A percentile compares a stretch with the other conserved stretches of the same genome.
phyloP scores from a whole-genome alignment of 2,329 filamentous ascomycete genomes.

The Pseudogymnoascus sp. region DNA sequence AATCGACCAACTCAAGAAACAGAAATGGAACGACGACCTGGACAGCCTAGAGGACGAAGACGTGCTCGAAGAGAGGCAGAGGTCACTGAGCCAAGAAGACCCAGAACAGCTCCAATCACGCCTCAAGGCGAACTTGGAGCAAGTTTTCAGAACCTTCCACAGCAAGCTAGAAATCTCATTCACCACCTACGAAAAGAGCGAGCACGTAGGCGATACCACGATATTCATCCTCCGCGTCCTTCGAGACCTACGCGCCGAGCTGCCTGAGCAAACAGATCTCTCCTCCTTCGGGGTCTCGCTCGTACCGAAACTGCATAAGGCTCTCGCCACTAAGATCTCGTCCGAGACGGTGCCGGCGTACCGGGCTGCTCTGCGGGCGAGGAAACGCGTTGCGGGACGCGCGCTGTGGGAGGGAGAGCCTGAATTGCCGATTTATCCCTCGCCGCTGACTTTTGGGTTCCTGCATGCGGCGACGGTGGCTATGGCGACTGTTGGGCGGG shows the following conservation, averaged over 20 bases:
- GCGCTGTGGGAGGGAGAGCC: constrained; percentile 76
- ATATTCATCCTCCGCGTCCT: constrained; percentile 67
- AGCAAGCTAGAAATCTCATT: constrained; percentile 41
- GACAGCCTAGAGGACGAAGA: constrained; percentile 66
- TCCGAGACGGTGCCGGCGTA: constrained; percentile 43
- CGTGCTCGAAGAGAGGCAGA: constrained; percentile 58
- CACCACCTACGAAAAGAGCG: constrained; percentile 36
- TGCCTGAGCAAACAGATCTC: constrained; percentile 47
- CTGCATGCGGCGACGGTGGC: constrained; percentile 54
- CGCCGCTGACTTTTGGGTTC: constrained; percentile 65
- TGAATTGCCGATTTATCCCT: constrained; percentile 69
- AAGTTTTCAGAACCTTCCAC: constrained; percentile 53
- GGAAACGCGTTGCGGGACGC: constrained; percentile 49
- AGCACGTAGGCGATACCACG: constrained; percentile 45
- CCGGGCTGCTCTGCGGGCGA: constrained; percentile 33
- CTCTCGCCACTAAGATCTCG: constrained; percentile 49
- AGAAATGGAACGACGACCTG: constrained; percentile 69
- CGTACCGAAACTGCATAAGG: constrained; percentile 56
- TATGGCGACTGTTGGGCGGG: constrained; percentile 65
- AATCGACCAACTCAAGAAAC: constrained; percentile 57
- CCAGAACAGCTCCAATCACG: constrained; percentile 54
- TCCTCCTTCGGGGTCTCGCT: constrained; percentile 52
- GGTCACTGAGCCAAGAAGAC: constrained; percentile 64
- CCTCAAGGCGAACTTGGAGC: constrained; percentile 47
- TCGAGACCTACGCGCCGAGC: constrained; percentile 62